Evolutionary conservation across 2,329 filamentous ascomycete genomes (phyloP).

Genomic region (Chrysoporthe deuterocubensis): DNA sequence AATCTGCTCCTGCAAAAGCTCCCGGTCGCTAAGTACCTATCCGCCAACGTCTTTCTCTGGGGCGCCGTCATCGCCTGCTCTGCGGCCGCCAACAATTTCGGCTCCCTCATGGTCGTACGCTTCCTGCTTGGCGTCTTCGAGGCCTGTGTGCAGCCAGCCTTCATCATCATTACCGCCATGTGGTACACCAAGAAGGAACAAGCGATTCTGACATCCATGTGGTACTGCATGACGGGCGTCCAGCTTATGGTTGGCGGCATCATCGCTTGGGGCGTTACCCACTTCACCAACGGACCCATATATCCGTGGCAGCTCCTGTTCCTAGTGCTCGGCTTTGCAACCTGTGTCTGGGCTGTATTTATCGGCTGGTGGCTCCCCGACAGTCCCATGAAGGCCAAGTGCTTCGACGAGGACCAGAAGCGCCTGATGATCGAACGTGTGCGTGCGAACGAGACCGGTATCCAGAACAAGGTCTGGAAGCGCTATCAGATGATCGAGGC

Average conservation of each 20-base stretch:
- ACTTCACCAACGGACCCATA: conserved; percentile 37
- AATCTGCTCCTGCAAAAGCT: conserved; percentile 45
- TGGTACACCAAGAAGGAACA: conserved; percentile 49
- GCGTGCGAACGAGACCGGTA: conserved; percentile 43
- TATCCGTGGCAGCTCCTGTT: conserved; percentile 49
- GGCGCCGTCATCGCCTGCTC: conserved; percentile 42
- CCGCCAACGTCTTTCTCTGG: conserved; percentile 48
- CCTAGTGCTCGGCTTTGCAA: conserved; percentile 45
- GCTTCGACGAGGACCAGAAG: conserved; percentile 48
- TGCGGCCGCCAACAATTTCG: conserved; percentile 44
- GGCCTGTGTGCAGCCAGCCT: conserved; percentile 48
- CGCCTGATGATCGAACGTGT: conserved; percentile 43
- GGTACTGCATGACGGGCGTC: conserved; percentile 29
- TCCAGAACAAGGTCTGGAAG: conserved; percentile 43
- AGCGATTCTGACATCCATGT: conserved; percentile 32
- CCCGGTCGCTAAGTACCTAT: conserved; percentile 44
- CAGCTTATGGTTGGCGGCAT: conserved; percentile 38
- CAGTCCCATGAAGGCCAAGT: conserved; percentile 54
- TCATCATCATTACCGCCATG: conserved; percentile 46
- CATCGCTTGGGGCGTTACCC: conserved; percentile 43
- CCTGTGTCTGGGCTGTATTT: conserved; percentile 40
- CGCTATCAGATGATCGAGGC: conserved; percentile 44
- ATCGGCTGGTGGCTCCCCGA: conserved; percentile 51
- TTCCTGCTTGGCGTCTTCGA: conserved; percentile 52
- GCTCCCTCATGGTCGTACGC: conserved; percentile 44